phyloP scores from a whole-genome alignment of 331 rosid genomes.

The Arachis monticola region DNA sequence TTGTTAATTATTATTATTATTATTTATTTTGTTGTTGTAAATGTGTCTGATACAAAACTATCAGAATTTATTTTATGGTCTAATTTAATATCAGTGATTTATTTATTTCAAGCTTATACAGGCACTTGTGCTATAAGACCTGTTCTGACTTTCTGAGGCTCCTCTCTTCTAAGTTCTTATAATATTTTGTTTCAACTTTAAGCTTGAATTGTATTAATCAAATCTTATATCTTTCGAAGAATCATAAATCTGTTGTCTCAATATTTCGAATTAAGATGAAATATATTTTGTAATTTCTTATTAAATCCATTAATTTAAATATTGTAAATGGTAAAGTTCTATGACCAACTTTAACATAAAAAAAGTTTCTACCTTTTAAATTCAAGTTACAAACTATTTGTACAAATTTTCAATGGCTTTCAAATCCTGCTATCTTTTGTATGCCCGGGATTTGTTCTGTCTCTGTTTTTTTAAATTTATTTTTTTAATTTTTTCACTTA shows the following conservation, averaged over 20 bases:
- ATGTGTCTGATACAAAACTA: constrained; percentile 50
- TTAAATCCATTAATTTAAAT: too few species aligned
- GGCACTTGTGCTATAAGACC: constrained; percentile 46
- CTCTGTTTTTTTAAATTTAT: not conserved
- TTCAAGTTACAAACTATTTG: too few species aligned
- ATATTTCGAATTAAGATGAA: too few species aligned
- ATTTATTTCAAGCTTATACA: constrained; percentile 38
- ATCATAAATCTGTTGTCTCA: too few species aligned
- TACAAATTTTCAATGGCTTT: constrained; percentile 11
- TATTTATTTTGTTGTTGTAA: constrained; percentile 49
- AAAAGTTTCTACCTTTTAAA: too few species aligned
- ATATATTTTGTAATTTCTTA: too few species aligned
- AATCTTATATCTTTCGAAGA: too few species aligned
- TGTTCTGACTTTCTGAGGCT: constrained; percentile 26
- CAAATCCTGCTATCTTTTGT: constrained; percentile 41
- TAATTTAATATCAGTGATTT: constrained; percentile 48
- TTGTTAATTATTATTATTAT: not conserved
- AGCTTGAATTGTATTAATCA: too few species aligned
- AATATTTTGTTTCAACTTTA: constrained; percentile 30
- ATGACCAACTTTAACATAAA: too few species aligned
- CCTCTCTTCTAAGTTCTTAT: constrained; percentile 25
- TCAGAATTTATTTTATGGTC: constrained; percentile 39
- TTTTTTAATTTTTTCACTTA: constrained; percentile 31
- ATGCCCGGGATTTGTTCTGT: constrained; percentile 43
- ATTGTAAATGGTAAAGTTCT: too few species aligned